Conservation (phyloP, 2,329 filamentous ascomycete species). For the Ophiosphaerella narmari region DNA sequence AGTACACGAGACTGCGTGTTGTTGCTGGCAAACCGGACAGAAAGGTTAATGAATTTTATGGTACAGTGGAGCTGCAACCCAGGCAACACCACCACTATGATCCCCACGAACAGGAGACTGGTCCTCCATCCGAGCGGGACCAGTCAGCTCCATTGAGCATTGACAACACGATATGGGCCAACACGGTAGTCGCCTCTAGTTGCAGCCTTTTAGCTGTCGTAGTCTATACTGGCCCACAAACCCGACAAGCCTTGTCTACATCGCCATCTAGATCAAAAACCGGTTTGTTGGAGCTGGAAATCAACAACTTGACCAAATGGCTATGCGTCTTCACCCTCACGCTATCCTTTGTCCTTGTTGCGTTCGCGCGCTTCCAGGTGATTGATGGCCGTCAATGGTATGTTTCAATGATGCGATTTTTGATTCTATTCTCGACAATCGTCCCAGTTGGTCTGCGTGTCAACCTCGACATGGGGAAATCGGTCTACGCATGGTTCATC, state of each 20-base stretch:
- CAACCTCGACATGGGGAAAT: slow-evolving; percentile 96
- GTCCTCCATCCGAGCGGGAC: slow-evolving; percentile 14
- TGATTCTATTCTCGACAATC: slow-evolving; percentile 98
- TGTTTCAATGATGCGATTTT: slow-evolving; percentile 95
- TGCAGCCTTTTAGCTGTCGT: slow-evolving; percentile 87
- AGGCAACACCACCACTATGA: slow-evolving; percentile 56
- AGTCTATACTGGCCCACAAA: slow-evolving; percentile 93
- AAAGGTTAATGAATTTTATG: slow-evolving; percentile 92
- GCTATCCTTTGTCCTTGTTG: slow-evolving; percentile 85
- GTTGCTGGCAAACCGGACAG: slow-evolving; percentile 89
- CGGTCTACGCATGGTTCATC: slow-evolving; percentile 94
- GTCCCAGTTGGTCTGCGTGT: slow-evolving; percentile 96
- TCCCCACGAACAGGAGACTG: slow-evolving; percentile 39
- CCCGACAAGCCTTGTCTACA: slow-evolving; percentile 89
- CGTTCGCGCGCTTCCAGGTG: slow-evolving; percentile 77
- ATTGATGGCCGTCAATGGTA: slow-evolving; percentile 79
- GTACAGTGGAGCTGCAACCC: slow-evolving; percentile 77
- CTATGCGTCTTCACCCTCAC: slow-evolving; percentile 85
- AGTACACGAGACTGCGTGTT: slow-evolving; percentile 70
- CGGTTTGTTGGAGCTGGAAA: slow-evolving; percentile 90
- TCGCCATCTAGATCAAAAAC: slow-evolving; percentile 91
- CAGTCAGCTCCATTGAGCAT: slow-evolving; percentile 80
- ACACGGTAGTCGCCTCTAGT: slow-evolving; percentile 93
- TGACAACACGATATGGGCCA: slow-evolving; percentile 98
- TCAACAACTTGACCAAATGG: slow-evolving; percentile 96